Base-by-base conservation (phyloP, 192 early-diverging fungal species). In the Coemansia sp. region DNA sequence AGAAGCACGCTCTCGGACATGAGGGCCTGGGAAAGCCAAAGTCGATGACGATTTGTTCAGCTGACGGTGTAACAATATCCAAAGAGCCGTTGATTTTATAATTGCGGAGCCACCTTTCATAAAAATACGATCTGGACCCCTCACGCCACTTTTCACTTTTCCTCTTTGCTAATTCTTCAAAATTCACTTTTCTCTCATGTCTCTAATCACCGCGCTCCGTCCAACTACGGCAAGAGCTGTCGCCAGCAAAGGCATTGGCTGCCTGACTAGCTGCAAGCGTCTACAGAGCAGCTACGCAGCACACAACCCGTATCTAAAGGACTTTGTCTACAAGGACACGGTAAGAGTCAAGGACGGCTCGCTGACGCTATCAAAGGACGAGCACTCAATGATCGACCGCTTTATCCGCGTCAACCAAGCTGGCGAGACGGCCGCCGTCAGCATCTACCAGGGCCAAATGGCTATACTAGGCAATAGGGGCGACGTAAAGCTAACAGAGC, bases 391-490 rank as follows among this genome's bases (percentile, higher is more conserved):
- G 52, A 85, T 94, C 16, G 87, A 87, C 69, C 80, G 83, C 43
- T 94, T 97, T 89, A 88, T 98, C 33, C 93, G 97, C n/a, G 91
- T 98, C 33, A 95, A 98, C 76, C 97, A 98, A 58, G 95, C 97
- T 5, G 97, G 97, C 34, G 97, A 99, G 75, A 88, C 95, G 5
- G 97, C 95, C 2, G 97, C 97, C 29, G 94, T 96, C 65, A 95
- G 86, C 61, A 99, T 99, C 73, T 99, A 99, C 87, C 90, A 89
- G 73, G 97, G 96, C n/a, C 97, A 98, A 73, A 85, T 93, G 71
- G 91, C 91, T 5, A 88, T 95, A 6, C 82, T 96, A 2, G 86
- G 90, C 47, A 33, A 60, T 24, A 60, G 5, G 57, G 75, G 85
- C 10, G 88, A 94, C 62, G 86, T 90, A 38, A 81, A 87, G 53